Conservation (phyloP, 2,329 filamentous ascomycete genomes). For the Ophiostoma himal-ulmi region DNA sequence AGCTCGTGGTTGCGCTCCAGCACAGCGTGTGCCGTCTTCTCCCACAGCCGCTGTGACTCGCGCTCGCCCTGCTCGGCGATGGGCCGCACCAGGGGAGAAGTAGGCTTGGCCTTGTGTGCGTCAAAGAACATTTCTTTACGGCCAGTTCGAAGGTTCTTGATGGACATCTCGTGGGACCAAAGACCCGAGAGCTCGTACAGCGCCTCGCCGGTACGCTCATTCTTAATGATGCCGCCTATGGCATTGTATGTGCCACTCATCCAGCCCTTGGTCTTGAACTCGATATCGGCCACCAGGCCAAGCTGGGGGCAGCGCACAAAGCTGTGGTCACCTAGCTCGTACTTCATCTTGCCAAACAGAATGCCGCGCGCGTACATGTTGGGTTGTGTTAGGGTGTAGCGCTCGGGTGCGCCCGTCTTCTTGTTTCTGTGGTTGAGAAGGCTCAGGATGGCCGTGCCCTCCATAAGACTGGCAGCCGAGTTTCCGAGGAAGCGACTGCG, state of each 20-base stretch:
- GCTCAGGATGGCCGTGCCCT: constrained; percentile 82
- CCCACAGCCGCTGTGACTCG: constrained; percentile 86
- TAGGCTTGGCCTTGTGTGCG: constrained; percentile 70
- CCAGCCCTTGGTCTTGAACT: constrained; percentile 98
- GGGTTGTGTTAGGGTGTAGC: constrained; percentile 91
- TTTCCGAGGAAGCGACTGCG: constrained; percentile 94
- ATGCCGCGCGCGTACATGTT: constrained; percentile 99
- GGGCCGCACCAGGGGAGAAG: constrained; percentile 66
- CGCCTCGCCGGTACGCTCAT: constrained; percentile 76
- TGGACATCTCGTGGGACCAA: constrained; percentile 92
- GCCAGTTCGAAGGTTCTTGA: constrained; percentile 81
- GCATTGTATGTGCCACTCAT: constrained; percentile 95
- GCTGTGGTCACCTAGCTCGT: constrained; percentile 94
- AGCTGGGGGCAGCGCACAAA: constrained; percentile 86
- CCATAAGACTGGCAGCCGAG: constrained; percentile 96
- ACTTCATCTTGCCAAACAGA: constrained; percentile 98
- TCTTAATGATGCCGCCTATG: constrained; percentile 85
- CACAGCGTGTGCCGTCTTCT: constrained; percentile 72
- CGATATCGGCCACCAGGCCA: constrained; percentile 79
- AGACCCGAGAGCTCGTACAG: constrained; percentile 88
- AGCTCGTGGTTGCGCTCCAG: constrained; percentile 77
- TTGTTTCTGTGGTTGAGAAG: constrained; percentile 70
- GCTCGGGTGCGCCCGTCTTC: constrained; percentile 62
- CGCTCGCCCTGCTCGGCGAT: constrained; percentile 81
- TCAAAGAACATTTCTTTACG: constrained; percentile 89